phyloP scores from a whole-genome alignment of 495 filamentous ascomycete species.

The Collariella sp. region DNA sequence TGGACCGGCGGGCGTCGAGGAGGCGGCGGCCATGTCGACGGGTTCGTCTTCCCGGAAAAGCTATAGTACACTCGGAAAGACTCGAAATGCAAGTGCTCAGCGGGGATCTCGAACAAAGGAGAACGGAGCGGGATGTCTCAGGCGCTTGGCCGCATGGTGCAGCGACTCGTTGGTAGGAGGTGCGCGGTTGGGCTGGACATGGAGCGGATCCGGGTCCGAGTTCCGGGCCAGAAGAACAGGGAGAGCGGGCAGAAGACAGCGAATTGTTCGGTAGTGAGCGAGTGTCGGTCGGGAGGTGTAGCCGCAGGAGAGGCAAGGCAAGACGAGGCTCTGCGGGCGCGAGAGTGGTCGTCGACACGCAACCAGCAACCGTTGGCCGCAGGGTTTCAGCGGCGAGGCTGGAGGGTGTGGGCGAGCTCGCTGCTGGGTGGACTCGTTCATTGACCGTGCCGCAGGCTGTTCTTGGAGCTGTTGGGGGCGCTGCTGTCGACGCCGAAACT shows the following conservation, averaged over 20 bases:
- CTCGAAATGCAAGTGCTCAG: slow-evolving; percentile 2
- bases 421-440: background rate
- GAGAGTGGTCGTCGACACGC: background rate
- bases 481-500: slow-evolving; percentile 9
- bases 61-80: background rate
- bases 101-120: slow-evolving; percentile 22
- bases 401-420: background rate
- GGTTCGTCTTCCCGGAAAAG: background rate
- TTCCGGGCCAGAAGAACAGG: background rate
- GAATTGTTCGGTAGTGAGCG: too few species aligned
- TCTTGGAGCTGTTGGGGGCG: too few species aligned
- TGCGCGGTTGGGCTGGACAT: slow-evolving; percentile 8
- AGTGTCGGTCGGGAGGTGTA: background rate
- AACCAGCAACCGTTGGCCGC: slow-evolving; percentile 13
- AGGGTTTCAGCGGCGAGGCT: slow-evolving; percentile 12
- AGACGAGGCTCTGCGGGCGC: background rate
- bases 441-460: slow-evolving; percentile 14
- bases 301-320: background rate
- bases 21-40: slow-evolving; percentile 16
- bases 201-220: background rate
- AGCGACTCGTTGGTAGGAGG: slow-evolving; percentile 16
- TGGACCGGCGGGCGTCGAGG: slow-evolving; percentile 8
- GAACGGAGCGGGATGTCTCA: slow-evolving; percentile 13
- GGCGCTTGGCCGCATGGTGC: slow-evolving; percentile 23
- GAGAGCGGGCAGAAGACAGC: too few species aligned